Evolutionary conservation across 305 asterid genomes (phyloP), one percentile per base, ranked within the genome.

Genomic region (Fraxinus baroniana): DNA sequence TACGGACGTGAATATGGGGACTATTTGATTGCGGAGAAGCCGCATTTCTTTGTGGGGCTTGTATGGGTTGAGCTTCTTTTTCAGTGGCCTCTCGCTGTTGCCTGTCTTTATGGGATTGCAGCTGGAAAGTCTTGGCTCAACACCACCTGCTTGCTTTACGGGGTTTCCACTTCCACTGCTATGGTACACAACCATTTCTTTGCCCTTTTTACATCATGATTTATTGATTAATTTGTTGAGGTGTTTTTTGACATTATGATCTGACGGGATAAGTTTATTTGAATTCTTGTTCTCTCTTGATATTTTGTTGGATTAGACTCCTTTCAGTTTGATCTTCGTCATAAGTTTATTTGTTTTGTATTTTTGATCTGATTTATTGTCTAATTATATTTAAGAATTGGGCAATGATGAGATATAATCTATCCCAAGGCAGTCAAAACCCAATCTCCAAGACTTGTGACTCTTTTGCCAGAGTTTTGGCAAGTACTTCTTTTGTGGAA

Each of bases 71-170:
- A 96, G 89, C 97, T 96, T 20, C 41, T 94, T 46, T 91, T 93
- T 86, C 95, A 92, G 79, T 93, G 98, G 97, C 98, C 98, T 73
- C 97, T 96, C 46, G 89, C 97, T 46, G 17, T 94, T 28, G 86
- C 92, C 22, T 87, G 80, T 74, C 84, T 91, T 39, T 93, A 93
- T 68, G 97, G 88, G 18, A 91, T 96, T 78, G 90, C 80, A 13
- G 87, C 93, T 33, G 89, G 91, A 10, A 96, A 91, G 78, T 84
- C 99, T 37, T 96, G 99, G 99, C 68, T 91, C 77, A 85, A 81
- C 89, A 92, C 97, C 86, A 87, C 97, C 85, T 94, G 95, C 87
- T 91, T 96, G 95, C 74, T 94, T 24, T 94, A 88, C 87, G 99
- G 99, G 73, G 91, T 80, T 70, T 93, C 97, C 81, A 60, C 90